These are phyloP conservation scores for Viola pubescens DNA, from an alignment of 441 rosid genomes.

Conservation along the genomic window DNA sequence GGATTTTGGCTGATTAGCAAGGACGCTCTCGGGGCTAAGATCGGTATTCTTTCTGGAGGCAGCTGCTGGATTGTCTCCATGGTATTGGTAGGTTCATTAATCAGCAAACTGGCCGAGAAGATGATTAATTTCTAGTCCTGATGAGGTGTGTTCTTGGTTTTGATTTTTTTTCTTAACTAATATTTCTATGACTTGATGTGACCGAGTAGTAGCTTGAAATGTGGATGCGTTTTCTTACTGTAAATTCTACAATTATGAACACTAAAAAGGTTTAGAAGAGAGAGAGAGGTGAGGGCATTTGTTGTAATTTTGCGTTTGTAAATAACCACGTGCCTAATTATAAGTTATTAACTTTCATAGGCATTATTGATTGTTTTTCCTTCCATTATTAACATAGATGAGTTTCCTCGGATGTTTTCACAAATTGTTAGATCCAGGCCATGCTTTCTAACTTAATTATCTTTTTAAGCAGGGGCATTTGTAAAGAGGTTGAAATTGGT, in stretches of 20 bases:
- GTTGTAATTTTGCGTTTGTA: conserved; percentile 36
- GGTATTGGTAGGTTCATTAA: conserved; percentile 51
- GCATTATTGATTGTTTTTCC: neutral
- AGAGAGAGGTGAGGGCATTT: conserved; percentile 20
- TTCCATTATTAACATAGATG: no score
- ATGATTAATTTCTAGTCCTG: conserved; percentile 19
- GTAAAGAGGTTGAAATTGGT: no score
- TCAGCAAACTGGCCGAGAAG: conserved; percentile 23
- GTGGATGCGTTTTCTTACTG: conserved; percentile 27
- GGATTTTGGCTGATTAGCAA: conserved; percentile 31
- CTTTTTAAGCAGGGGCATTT: no score
- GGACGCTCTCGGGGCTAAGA: conserved; percentile 25
- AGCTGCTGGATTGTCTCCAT: conserved; percentile 39
- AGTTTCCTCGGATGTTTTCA: no score
- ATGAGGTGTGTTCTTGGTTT: conserved; percentile 23
- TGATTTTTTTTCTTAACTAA: conserved; percentile 7
- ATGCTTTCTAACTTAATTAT: no score
- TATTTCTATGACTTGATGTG: conserved; percentile 9
- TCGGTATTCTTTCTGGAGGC: conserved; percentile 65
- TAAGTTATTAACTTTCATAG: neutral
- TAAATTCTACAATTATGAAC: conserved; percentile 30
- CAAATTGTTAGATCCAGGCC: no score
- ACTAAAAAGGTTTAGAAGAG: conserved; percentile 23
- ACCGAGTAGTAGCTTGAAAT: conserved; percentile 19
- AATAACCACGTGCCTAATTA: conserved; percentile 27